Evolutionary conservation across 768 basidiomycete genomes (phyloP), one percentile per base, ranked within the genome.

Genomic region (Lanmaoa rubissima): DNA sequence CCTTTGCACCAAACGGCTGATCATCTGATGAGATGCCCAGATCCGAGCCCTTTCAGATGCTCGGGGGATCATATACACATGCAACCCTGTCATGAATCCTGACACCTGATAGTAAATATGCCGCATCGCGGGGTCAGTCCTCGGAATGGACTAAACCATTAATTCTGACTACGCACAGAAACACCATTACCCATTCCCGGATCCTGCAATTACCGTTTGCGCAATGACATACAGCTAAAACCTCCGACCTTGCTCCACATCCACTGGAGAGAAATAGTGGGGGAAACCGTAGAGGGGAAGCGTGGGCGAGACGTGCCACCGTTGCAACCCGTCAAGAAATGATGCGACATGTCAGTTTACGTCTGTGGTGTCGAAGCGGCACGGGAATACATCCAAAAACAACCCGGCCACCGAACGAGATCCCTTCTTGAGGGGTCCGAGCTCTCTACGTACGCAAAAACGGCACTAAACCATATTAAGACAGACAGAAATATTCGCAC

Each of bases 341-440:
- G 61, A 68, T 64, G 64, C 54, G 43, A 53, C 60, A 43, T 58
- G 66, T 54, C 52, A 53, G 35, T 64, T 69, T 69, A 69, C 68
- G 69, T 70, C 58, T 59, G 48, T 31, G 39, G 36, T 48, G 51
- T 52, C 54, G 53, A 47, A 57, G 58, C 61, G 60, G 55, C 55
- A 57, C 42, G 44, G 59, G 24, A 42, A 48, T 49, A 40, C 43
- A 16, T 41, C 50, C 28, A 54, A 57, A 61, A 55, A 51, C 52
- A 58, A 59, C 39, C 44, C 14, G 32, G 51, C 57, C 55, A 35
- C 57, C 54, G 45, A 42, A 61, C 48, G 36, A 58, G 36, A 24
- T 53, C 42, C 59, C 50, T 53, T 41, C 28, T 28, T 26, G 13
- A 35, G 19, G 16, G 28, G 17, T 53, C 36, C 35, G 43, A 51